phyloP scores from a whole-genome alignment of 202 grass and related monocot genomes.

The Eragrostis tef region DNA sequence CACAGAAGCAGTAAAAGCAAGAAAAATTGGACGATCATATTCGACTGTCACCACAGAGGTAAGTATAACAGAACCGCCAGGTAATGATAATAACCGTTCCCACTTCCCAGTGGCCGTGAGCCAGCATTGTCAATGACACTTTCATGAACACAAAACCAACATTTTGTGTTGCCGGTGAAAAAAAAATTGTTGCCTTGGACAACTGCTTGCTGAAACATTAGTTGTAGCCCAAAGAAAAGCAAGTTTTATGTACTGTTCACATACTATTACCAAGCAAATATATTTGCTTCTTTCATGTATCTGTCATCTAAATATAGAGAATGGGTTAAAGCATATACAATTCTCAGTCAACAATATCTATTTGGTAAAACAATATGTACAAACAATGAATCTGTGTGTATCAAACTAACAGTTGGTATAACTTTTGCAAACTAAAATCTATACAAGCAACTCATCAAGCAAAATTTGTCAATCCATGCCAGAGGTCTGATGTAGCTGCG shows the following conservation, averaged over 20 bases:
- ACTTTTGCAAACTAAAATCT: background rate
- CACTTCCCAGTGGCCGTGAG: too few relatives aligned
- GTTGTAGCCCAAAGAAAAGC: background rate
- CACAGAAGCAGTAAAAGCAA: too few relatives aligned
- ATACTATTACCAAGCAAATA: background rate
- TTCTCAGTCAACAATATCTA: background rate
- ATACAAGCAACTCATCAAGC: constrained; percentile 9
- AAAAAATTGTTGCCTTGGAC: background rate
- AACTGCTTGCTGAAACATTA: background rate
- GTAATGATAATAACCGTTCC: too few relatives aligned
- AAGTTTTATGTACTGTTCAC: background rate
- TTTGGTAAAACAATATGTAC: constrained; percentile 11
- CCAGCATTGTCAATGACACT: too few relatives aligned
- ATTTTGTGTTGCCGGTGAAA: too few relatives aligned
- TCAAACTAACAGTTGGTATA: background rate
- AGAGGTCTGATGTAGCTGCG: background rate
- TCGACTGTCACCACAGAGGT: too few relatives aligned
- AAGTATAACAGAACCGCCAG: too few relatives aligned
- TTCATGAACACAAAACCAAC: too few relatives aligned
- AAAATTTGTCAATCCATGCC: background rate
- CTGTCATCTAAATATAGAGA: background rate
- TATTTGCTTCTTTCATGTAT: background rate
- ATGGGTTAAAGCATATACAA: constrained; percentile 9
- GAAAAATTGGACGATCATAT: too few relatives aligned
- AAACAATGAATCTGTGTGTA: constrained; percentile 26